These are phyloP conservation scores for Penicillium sp. DNA, from an alignment of 2,329 filamentous ascomycete species.

Conservation along the genomic window DNA sequence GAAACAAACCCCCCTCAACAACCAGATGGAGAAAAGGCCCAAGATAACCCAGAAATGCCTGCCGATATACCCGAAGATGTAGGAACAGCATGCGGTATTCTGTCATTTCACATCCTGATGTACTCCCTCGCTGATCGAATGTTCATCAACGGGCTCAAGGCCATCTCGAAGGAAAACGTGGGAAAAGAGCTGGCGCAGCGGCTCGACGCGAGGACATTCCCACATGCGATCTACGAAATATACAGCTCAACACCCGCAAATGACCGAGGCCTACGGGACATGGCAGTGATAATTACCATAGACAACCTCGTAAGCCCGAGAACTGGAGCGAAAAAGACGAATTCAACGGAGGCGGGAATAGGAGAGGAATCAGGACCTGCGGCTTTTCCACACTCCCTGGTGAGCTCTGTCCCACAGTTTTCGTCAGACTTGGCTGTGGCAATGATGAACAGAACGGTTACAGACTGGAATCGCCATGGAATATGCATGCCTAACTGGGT, in stretches of 20 bases:
- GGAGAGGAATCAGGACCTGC: neutral
- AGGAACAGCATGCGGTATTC: neutral
- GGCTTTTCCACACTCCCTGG: neutral
- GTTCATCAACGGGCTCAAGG: neutral
- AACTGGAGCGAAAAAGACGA: neutral
- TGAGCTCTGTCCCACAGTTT: neutral
- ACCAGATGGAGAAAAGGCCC: neutral
- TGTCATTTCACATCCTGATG: neutral
- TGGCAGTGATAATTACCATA: neutral
- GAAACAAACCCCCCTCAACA: neutral
- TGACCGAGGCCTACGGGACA: conserved; percentile 1
- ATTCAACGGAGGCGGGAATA: neutral
- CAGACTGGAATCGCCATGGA: neutral
- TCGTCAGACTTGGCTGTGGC: neutral
- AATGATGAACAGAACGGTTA: neutral
- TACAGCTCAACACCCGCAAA: neutral
- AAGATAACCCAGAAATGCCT: too few species aligned
- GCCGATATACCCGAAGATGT: neutral
- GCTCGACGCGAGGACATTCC: neutral
- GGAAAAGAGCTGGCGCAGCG: neutral
- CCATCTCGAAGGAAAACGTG: neutral
- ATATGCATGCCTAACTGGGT: neutral
- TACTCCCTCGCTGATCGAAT: conserved; percentile 1
- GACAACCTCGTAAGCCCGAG: neutral
- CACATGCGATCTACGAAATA: neutral